These are phyloP conservation scores for Tylopilus subfusipes DNA, from an alignment of 768 basidiomycete genomes.

Conservation along the genomic window DNA sequence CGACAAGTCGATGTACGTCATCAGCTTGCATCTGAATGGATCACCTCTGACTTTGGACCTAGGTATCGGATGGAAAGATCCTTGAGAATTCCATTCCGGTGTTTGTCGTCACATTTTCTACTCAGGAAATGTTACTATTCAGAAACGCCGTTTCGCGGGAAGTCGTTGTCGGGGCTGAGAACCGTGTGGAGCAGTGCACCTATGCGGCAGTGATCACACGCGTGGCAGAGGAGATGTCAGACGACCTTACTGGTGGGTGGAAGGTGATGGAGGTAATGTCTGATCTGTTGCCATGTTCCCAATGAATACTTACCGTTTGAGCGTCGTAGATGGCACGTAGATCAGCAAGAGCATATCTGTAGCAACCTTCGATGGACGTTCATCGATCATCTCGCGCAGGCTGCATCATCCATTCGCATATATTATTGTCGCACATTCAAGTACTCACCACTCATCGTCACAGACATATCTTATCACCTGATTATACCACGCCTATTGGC, in stretches of 20 bases:
- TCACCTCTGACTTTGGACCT: conserved; percentile 5
- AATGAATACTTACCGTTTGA: neutral
- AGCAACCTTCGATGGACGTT: conserved; percentile 6
- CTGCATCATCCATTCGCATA: conserved; percentile 9
- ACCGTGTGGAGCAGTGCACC: conserved; percentile 88
- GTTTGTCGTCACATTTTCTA: conserved; percentile 86
- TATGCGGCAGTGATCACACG: conserved; percentile 93
- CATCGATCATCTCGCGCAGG: neutral
- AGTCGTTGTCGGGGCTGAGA: conserved; percentile 79
- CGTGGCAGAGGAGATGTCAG: conserved; percentile 79
- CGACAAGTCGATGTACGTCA: conserved; percentile 88
- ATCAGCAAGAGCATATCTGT: conserved; percentile 49
- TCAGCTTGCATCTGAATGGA: neutral
- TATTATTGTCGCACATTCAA: conserved; percentile 17
- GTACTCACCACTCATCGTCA: conserved; percentile 31
- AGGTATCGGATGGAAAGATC: conserved; percentile 85
- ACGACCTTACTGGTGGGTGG: conserved; percentile 97
- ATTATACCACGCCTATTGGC: conserved; percentile 19
- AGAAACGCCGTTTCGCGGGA: conserved; percentile 87
- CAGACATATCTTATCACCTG: conserved; percentile 30
- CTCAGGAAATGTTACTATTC: conserved; percentile 93
- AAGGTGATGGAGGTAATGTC: conserved; percentile 87
- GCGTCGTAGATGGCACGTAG: conserved; percentile 47
- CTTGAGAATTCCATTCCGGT: conserved; percentile 88
- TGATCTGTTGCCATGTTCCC: neutral